A percentile compares a stretch with the other conserved stretches of the same genome.
Conservation (phyloP, 148 eudicot genomes). For the Heliamphora exappendiculata region DNA sequence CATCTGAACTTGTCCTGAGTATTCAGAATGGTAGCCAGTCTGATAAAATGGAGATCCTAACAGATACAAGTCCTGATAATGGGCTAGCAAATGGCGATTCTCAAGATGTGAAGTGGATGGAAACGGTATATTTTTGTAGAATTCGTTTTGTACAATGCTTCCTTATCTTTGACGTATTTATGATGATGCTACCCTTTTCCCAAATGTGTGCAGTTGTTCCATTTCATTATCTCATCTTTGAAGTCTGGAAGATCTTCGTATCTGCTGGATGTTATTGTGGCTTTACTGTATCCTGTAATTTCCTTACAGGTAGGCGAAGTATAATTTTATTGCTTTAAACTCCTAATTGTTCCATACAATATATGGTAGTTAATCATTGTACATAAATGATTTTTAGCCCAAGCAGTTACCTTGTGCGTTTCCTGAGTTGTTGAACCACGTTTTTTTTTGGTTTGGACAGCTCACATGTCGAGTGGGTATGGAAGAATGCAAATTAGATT, state of each 20-base stretch:
- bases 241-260: slow-evolving; percentile 88
- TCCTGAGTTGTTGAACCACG: not conserved
- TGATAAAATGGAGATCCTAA: slow-evolving; percentile 41
- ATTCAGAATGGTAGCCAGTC: slow-evolving; percentile 55
- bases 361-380: not conserved
- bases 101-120: slow-evolving; percentile 90
- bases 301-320: slow-evolving; percentile 68
- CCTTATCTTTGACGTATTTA: slow-evolving; percentile 1
- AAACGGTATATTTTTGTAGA: slow-evolving; percentile 53
- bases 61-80: slow-evolving; percentile 32
- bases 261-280: slow-evolving; percentile 70
- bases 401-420: not conserved
- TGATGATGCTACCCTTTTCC: slow-evolving; percentile 10
- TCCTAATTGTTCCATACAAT: not conserved
- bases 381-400: not conserved
- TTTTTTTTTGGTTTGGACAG: not conserved
- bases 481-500: not conserved
- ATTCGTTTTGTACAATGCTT: slow-evolving; percentile 4
- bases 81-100: slow-evolving; percentile 43
- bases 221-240: slow-evolving; percentile 77
- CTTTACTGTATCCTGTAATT: slow-evolving; percentile 78
- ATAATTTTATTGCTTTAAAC: not conserved
- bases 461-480: not conserved
- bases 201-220: slow-evolving; percentile 58
- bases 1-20: slow-evolving; percentile 56